A percentile compares a stretch with the other conserved stretches of the same genome.
phyloP scores from a whole-genome alignment of 306 rosid species.

The Cicer pinnatifidum region DNA sequence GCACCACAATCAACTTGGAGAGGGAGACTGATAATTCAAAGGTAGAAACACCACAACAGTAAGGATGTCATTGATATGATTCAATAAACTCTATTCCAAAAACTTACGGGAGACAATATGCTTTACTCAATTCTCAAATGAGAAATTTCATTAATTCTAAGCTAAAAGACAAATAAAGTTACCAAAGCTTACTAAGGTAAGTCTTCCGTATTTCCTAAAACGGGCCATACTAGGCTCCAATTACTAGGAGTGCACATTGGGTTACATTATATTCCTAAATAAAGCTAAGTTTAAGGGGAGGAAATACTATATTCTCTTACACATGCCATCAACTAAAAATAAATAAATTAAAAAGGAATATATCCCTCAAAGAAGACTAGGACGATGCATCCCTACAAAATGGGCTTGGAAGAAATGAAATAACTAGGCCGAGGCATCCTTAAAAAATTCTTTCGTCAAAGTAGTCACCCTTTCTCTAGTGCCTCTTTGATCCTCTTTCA shows the following conservation, averaged over 20 bases:
- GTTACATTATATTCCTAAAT: background rate
- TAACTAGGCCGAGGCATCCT: background rate
- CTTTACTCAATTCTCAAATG: background rate
- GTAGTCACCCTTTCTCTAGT: background rate
- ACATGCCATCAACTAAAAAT: background rate
- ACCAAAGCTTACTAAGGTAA: constrained; percentile 1
- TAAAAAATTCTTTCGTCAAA: background rate
- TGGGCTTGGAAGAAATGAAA: background rate
- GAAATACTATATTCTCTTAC: background rate
- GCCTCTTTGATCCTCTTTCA: background rate
- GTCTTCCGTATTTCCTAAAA: background rate
- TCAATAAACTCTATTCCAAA: background rate
- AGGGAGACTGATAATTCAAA: background rate
- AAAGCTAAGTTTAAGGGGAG: background rate
- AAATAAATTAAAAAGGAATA: background rate
- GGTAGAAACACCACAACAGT: background rate
- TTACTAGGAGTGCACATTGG: background rate
- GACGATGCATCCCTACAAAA: background rate
- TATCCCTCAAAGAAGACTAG: background rate
- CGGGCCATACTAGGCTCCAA: background rate
- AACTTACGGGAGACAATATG: background rate
- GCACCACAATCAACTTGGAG: background rate
- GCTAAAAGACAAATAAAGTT: background rate
- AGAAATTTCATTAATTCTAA: background rate
- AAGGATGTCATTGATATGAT: background rate